Evolutionary conservation across 495 filamentous ascomycete species (phyloP).

Genomic region (Penicillium paxilli): DNA sequence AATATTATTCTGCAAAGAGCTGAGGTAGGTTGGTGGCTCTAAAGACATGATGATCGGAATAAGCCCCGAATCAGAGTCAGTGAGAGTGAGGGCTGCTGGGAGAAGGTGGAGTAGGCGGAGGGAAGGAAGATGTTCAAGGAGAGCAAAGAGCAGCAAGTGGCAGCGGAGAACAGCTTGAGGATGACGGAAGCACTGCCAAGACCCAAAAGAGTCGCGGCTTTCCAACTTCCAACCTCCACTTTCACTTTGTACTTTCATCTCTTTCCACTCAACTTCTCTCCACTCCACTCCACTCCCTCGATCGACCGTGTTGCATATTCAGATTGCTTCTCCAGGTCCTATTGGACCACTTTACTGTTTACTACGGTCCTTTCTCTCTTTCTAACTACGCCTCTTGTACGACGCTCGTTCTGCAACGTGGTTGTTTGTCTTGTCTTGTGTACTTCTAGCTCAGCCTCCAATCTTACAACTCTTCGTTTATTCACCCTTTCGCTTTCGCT

Average conservation of each 20-base stretch:
- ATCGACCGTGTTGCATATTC: no score
- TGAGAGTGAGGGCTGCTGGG: slow-evolving; percentile 5
- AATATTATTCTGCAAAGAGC: slow-evolving; percentile 91
- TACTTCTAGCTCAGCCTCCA: slow-evolving; percentile 9
- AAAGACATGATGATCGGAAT: slow-evolving; percentile 65
- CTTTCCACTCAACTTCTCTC: background rate
- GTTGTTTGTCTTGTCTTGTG: slow-evolving; percentile 12
- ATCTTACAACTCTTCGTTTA: slow-evolving; percentile 13
- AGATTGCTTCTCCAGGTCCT: no score
- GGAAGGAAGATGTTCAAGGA: slow-evolving; percentile 13
- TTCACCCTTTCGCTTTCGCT: background rate
- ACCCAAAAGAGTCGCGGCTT: slow-evolving; percentile 4
- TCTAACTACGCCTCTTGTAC: background rate
- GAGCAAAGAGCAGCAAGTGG: no score
- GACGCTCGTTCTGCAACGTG: slow-evolving; percentile 13
- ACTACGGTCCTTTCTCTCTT: background rate
- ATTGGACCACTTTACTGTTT: no score
- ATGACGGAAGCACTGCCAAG: slow-evolving; percentile 37
- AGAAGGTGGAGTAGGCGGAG: no score
- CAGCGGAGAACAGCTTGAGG: slow-evolving; percentile 20
- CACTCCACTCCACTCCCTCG: no score
- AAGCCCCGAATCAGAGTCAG: slow-evolving; percentile 6
- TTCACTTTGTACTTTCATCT: background rate
- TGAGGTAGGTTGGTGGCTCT: slow-evolving; percentile 87
- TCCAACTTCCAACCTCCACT: background rate